Evolutionary conservation across 108 stramenopile species (phyloP).

Genomic region (Mayamaea pseudoterrestris): DNA sequence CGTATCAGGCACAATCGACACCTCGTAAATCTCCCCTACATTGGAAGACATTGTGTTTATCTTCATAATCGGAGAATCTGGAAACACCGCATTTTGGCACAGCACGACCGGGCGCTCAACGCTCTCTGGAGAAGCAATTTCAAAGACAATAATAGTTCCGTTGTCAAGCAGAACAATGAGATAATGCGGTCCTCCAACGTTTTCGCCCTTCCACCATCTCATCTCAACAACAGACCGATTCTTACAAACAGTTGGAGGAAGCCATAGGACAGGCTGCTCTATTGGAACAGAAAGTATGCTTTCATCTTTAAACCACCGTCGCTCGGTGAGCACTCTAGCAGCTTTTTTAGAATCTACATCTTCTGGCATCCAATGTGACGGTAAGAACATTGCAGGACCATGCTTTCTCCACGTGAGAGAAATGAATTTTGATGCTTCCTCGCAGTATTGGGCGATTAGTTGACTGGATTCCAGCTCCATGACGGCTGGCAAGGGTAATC

Average conservation of each 20-base stretch:
- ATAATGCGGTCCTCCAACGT: constrained; percentile 54
- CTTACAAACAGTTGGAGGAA: constrained; percentile 17
- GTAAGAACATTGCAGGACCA: constrained; percentile 27
- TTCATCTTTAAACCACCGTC: constrained; percentile 32
- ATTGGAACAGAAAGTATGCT: constrained; percentile 54
- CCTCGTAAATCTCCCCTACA: constrained; percentile 56
- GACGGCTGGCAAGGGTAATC: too few species aligned
- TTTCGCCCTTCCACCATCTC: constrained; percentile 66
- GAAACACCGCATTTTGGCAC: too few species aligned
- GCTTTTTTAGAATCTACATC: constrained; percentile 3
- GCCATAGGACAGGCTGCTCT: constrained; percentile 38
- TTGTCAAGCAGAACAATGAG: constrained; percentile 43
- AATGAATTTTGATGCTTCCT: constrained; percentile 28
- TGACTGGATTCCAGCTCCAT: too few species aligned
- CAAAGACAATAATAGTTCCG: constrained; percentile 48
- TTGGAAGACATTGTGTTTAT: too few species aligned
- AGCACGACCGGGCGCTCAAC: too few species aligned
- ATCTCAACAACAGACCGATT: constrained; percentile 24
- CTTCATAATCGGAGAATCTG: too few species aligned
- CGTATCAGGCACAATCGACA: constrained; percentile 60
- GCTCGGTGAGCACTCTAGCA: background rate
- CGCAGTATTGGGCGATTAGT: too few species aligned
- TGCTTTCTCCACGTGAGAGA: constrained; percentile 53
- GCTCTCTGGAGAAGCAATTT: constrained; percentile 67
- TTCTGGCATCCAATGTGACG: constrained; percentile 12